Conservation (phyloP, 768 basidiomycete genomes). For the Russula dissimulans region DNA sequence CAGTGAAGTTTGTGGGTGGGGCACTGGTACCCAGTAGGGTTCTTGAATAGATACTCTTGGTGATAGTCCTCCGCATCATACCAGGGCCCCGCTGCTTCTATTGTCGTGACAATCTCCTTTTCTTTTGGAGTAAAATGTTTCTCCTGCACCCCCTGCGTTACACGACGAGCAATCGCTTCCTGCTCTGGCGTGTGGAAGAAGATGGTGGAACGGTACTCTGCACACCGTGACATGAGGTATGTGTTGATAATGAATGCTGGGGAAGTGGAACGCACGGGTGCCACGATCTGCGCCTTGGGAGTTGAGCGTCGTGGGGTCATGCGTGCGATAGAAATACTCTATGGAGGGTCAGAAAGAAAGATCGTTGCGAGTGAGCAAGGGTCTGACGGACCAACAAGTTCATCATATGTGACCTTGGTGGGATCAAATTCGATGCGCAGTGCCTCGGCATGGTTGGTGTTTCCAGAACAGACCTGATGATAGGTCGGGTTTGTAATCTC, state of each 20-base stretch:
- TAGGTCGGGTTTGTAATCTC: constrained; percentile 55
- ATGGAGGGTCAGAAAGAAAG: not conserved
- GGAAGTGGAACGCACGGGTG: constrained; percentile 46
- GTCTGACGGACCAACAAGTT: constrained; percentile 66
- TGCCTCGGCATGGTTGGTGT: constrained; percentile 85
- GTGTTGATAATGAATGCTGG: not conserved
- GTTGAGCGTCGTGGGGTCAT: constrained; percentile 83
- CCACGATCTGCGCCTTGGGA: constrained; percentile 71
- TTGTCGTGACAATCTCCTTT: constrained; percentile 69
- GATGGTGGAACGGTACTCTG: constrained; percentile 92
- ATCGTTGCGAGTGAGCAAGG: not conserved
- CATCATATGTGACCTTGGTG: constrained; percentile 61
- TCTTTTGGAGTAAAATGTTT: constrained; percentile 69
- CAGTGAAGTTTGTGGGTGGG: constrained; percentile 81
- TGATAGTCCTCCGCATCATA: constrained; percentile 79
- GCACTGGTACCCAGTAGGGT: constrained; percentile 87
- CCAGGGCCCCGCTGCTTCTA: constrained; percentile 64
- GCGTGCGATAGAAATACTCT: constrained; percentile 94
- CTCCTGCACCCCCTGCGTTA: constrained; percentile 76
- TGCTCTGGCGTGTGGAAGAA: constrained; percentile 75
- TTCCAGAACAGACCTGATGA: constrained; percentile 64
- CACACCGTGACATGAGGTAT: not conserved
- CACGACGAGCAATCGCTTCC: constrained; percentile 54
- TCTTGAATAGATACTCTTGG: constrained; percentile 74
- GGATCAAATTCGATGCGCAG: constrained; percentile 83